A percentile compares a stretch with the other conserved stretches of the same genome.
Evolutionary conservation across 2,329 filamentous ascomycete genomes (phyloP).

Genomic region (Neofusicoccum sp.): DNA sequence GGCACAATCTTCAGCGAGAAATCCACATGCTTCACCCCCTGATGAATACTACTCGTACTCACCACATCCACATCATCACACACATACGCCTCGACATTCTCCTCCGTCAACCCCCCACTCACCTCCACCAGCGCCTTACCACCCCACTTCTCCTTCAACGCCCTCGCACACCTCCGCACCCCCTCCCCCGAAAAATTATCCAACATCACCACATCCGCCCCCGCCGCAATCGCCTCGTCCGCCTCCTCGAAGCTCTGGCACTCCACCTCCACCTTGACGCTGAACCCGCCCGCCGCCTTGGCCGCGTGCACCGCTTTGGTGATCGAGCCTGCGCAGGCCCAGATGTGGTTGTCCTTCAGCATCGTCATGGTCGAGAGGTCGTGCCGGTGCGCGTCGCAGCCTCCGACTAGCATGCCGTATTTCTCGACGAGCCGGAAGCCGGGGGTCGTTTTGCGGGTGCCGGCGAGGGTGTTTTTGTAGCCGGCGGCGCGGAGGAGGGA

Average conservation of each 20-base stretch:
- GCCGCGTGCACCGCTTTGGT: constrained; percentile 81
- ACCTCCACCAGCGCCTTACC: constrained; percentile 75
- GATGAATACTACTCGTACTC: constrained; percentile 94
- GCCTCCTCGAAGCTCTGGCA: constrained; percentile 85
- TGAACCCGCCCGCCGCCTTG: constrained; percentile 80
- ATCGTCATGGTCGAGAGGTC: constrained; percentile 92
- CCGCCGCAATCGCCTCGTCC: constrained; percentile 84
- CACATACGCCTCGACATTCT: constrained; percentile 82
- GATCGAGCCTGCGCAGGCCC: constrained; percentile 80
- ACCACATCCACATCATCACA: constrained; percentile 85
- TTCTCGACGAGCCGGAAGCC: constrained; percentile 96
- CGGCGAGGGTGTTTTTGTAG: constrained; percentile 81
- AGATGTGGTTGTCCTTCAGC: constrained; percentile 99
- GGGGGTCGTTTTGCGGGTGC: constrained; percentile 94
- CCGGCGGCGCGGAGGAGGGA: constrained; percentile 59
- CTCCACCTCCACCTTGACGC: constrained; percentile 94
- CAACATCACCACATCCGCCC: constrained; percentile 94
- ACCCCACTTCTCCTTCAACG: constrained; percentile 76
- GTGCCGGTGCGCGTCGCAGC: constrained; percentile 86
- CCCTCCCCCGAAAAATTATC: constrained; percentile 88
- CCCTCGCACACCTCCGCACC: constrained; percentile 70
- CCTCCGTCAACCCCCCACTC: constrained; percentile 80
- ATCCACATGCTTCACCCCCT: constrained; percentile 89
- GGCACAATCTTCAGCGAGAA: constrained; percentile 87
- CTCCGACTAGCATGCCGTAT: constrained; percentile 94